These are phyloP conservation scores for Magnolia changhungtana DNA, from an alignment of 164 flowering plant genomes.

Conservation along the genomic window DNA sequence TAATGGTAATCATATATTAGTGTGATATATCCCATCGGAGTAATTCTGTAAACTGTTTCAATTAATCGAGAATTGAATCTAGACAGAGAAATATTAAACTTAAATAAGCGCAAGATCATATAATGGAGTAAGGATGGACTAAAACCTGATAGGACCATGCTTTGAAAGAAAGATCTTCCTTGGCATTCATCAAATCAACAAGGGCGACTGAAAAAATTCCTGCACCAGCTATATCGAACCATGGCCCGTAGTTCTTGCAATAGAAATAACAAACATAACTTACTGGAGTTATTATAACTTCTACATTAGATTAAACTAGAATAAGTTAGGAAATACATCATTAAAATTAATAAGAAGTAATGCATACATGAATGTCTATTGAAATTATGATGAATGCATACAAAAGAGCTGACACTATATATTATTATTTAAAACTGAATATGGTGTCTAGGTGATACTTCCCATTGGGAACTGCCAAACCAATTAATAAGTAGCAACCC, in stretches of 20 bases:
- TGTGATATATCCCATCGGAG: not conserved
- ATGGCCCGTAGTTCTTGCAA: conserved; percentile 56
- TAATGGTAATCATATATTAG: no score
- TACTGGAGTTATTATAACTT: not conserved
- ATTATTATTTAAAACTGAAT: no score
- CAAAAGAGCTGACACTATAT: not conserved
- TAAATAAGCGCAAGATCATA: not conserved
- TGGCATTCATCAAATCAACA: conserved; percentile 18
- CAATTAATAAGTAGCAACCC: not conserved
- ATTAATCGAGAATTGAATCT: not conserved
- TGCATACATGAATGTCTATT: not conserved
- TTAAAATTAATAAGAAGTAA: not conserved
- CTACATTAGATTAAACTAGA: not conserved
- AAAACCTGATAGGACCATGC: conserved; percentile 59
- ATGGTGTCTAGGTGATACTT: no score
- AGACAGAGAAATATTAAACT: no score
- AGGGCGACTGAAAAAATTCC: conserved; percentile 40
- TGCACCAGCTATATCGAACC: conserved; percentile 54
- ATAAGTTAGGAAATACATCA: no score
- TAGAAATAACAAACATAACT: conserved; percentile 2
- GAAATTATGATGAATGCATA: not conserved
- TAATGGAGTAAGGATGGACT: not conserved
- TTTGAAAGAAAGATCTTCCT: conserved; percentile 33
- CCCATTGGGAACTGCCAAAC: not conserved
- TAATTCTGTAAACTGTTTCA: no score